Evolutionary conservation across 345 rosid genomes (phyloP).

Genomic region (Erodium maritimum): DNA sequence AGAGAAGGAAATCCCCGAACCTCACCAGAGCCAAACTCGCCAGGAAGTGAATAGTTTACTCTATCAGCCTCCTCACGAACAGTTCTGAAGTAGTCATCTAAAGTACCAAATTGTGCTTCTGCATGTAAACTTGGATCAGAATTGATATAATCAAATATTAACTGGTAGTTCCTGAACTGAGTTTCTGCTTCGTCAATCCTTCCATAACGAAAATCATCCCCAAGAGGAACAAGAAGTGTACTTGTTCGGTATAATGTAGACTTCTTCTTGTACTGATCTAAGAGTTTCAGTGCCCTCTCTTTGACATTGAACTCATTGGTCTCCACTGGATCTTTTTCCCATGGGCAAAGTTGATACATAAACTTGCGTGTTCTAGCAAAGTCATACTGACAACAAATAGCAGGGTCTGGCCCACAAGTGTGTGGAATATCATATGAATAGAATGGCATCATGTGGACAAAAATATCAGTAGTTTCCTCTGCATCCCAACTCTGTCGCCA

Average conservation of each 20-base stretch:
- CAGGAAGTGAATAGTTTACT: constrained; percentile 66
- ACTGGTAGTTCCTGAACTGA: constrained; percentile 87
- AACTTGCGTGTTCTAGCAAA: constrained; percentile 63
- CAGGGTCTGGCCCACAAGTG: constrained; percentile 99
- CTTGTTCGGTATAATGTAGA: constrained; percentile 75
- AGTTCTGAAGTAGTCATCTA: constrained; percentile 75
- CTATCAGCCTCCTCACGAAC: constrained; percentile 81
- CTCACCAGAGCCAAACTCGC: constrained; percentile 70
- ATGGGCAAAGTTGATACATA: constrained; percentile 67
- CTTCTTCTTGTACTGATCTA: constrained; percentile 92
- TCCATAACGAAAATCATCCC: constrained; percentile 90
- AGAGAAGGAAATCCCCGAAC: constrained; percentile 90
- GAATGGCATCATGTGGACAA: constrained; percentile 99
- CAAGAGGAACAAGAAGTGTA: constrained; percentile 92
- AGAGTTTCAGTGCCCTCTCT: constrained; percentile 68
- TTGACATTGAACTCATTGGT: constrained; percentile 67
- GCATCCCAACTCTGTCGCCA: constrained; percentile 99
- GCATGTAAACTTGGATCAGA: constrained; percentile 73
- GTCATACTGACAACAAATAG: constrained; percentile 94
- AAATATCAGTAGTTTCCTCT: constrained; percentile 83
- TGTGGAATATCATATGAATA: constrained; percentile 96
- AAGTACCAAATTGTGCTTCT: constrained; percentile 82
- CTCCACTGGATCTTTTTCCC: constrained; percentile 69
- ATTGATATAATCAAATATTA: constrained; percentile 81
- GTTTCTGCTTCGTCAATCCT: constrained; percentile 82